Percentiles rank a stretch among this genome's conserved stretches.
Evolutionary conservation across 2,329 filamentous ascomycete species (phyloP).

Genomic region (Zalaria sp.): DNA sequence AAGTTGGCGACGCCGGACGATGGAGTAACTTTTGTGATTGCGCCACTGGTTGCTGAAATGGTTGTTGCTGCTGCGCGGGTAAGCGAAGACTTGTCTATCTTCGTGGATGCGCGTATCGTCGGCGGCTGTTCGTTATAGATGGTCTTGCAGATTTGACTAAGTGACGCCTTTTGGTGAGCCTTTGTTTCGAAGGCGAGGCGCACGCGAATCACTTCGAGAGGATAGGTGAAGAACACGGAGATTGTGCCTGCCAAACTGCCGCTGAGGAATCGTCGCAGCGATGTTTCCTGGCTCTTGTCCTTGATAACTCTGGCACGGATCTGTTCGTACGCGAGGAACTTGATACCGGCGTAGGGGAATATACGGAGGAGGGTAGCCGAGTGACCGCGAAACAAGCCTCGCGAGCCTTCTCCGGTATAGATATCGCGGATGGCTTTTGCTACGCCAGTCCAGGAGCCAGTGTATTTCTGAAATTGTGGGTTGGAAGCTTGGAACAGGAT

Average conservation of each 20-base stretch:
- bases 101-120: constrained; percentile 11
- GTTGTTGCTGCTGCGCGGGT: constrained; percentile 23
- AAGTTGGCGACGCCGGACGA: constrained; percentile 71
- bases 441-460: constrained; percentile 75
- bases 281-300: constrained; percentile 60
- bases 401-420: constrained; percentile 55
- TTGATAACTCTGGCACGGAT: constrained; percentile 69
- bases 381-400: constrained; percentile 82
- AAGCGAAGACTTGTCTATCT: constrained; percentile 10
- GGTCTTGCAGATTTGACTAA: constrained; percentile 63
- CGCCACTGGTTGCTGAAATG: constrained; percentile 25
- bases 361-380: constrained; percentile 88
- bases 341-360: constrained; percentile 95
- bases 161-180: constrained; percentile 51
- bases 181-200: constrained; percentile 91
- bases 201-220: constrained; percentile 82
- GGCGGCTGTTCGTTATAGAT: constrained; percentile 67
- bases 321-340: constrained; percentile 96
- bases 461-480: constrained; percentile 86
- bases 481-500: constrained; percentile 96
- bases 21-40: constrained; percentile 41
- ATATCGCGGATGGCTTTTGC: constrained; percentile 75
- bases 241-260: constrained; percentile 71
- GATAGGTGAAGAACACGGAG: constrained; percentile 92
- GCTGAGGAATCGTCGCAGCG: constrained; percentile 57